Base-by-base conservation (phyloP, 495 filamentous ascomycete species). In the Daldinia grandis region DNA sequence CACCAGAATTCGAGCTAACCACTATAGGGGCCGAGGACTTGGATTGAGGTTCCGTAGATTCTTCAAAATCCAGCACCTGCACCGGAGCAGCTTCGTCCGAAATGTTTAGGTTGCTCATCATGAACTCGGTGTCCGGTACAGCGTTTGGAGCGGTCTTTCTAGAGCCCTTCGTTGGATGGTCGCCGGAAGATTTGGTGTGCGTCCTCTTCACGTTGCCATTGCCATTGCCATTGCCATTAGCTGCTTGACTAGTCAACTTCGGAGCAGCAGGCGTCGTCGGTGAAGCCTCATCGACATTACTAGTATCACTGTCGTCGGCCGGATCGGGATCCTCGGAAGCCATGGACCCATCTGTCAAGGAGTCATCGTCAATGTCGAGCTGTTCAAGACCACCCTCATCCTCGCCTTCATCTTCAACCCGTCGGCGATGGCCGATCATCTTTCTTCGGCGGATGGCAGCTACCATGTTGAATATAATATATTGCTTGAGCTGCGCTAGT, bases 101-200 rank as follows among this genome's bases (percentile, higher is more conserved):
- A 47, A 95, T 81, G 63, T 86, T 90, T 59, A 98, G 76, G 30
- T 92, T 91, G 69, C 93, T 94, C 82, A 97, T 81, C 94, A 97
- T 97, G 66, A 90, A 87, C 68, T 94, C 91, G 21, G 93, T 95
- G 78, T 97, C 95, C 40, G 87, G 76, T 35, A 82, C 70, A 19
- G 65, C 71, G 37, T 78, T 76, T 33, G 82, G 77, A 66, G 72
- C 72, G 30, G 76, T 62, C 72, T 83, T 78, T 51, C 74, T 78
- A 62, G 73, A 71, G 74, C 78, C 85, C 76, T 73, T 76, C 58
- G 66, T 78, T 61, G 66, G 69, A 7, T 71, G 63, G 31, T 58
- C 71, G 10, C 64, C 64, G 31, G 76, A 75, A 30, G 74, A 66
- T 62, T 78, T 76, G 61, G 75, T 35, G 5, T 78, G 66, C 60